A percentile compares a stretch with the other conserved stretches of the same genome.
Conservation (phyloP, 139 green algal genomes). For the Picochlorum costavermella region DNA sequence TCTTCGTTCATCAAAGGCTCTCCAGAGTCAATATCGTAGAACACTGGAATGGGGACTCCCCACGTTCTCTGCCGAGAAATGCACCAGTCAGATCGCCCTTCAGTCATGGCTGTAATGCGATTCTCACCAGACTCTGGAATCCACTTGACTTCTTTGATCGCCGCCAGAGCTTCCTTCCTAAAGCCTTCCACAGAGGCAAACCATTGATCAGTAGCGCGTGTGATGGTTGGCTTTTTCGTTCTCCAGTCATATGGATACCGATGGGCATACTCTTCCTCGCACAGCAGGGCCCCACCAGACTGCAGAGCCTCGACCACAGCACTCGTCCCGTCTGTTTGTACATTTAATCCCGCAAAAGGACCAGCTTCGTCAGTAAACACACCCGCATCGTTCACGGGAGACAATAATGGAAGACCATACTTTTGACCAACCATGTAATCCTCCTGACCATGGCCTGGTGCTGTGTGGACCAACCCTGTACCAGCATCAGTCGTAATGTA, state of each 20-base stretch:
- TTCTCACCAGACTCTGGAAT: slow-evolving; percentile 64
- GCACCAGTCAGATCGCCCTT: slow-evolving; percentile 92
- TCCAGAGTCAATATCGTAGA: slow-evolving; percentile 85
- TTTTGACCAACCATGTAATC: slow-evolving; percentile 86
- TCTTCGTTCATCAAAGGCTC: slow-evolving; percentile 86
- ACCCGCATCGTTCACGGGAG: slow-evolving; percentile 91
- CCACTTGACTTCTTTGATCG: slow-evolving; percentile 72
- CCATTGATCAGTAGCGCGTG: slow-evolving; percentile 89
- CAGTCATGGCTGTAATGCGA: slow-evolving; percentile 85
- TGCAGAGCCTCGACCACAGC: slow-evolving; percentile 69
- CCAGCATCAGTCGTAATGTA: slow-evolving; percentile 98
- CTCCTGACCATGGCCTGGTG: slow-evolving; percentile 91
- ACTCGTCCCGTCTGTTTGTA: slow-evolving; percentile 81
- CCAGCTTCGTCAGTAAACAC: slow-evolving; percentile 88
- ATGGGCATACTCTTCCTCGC: slow-evolving; percentile 89
- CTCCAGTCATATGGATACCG: slow-evolving; percentile 99
- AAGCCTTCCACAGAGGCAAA: slow-evolving; percentile 87
- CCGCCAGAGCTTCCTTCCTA: slow-evolving; percentile 53
- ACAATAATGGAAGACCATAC: slow-evolving; percentile 79
- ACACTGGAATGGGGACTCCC: slow-evolving; percentile 96
- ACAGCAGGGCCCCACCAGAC: slow-evolving; percentile 58
- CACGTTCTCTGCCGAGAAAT: slow-evolving; percentile 95
- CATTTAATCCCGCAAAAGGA: slow-evolving; percentile 68
- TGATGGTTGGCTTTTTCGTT: slow-evolving; percentile 99
- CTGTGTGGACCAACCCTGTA: slow-evolving; percentile 96